Conservation (phyloP, 2,329 filamentous ascomycete genomes). For the Blastomyces gilchristii region DNA sequence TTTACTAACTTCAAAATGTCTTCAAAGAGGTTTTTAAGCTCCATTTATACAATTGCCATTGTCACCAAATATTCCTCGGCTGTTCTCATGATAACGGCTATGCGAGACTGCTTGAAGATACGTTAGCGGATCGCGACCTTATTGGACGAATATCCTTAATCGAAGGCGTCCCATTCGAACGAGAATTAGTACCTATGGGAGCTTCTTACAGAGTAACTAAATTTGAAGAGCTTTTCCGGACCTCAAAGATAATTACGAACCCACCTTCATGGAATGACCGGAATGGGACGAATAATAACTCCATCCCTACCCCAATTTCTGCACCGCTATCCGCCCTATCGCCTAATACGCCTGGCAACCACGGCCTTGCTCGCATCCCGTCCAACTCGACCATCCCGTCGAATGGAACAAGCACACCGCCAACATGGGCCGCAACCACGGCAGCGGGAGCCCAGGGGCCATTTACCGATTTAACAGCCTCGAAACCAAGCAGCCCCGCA, state of each 20-base stretch:
- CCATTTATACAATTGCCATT: conserved; percentile 48
- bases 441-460: conserved; percentile 30
- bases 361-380: conserved; percentile 26
- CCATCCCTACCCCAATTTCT: conserved; percentile 18
- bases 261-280: conserved; percentile 16
- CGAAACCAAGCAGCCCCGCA: conserved; percentile 24
- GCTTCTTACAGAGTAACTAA: conserved; percentile 39
- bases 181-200: conserved; percentile 41
- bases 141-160: conserved; percentile 45
- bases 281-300: conserved; percentile 4
- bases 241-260: conserved; percentile 38
- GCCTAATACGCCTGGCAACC: conserved; percentile 24
- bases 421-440: conserved; percentile 29
- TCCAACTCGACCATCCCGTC: conserved; percentile 26
- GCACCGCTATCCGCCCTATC: conserved; percentile 28
- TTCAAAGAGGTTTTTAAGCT: conserved; percentile 45
- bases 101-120: conserved; percentile 42
- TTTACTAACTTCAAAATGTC: conserved; percentile 4
- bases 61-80: conserved; percentile 51
- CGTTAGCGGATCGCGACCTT: conserved; percentile 36
- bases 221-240: conserved; percentile 45
- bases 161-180: conserved; percentile 47
- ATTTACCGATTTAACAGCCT: conserved; percentile 28
- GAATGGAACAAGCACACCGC: conserved; percentile 17
- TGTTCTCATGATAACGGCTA: conserved; percentile 50